A percentile compares a stretch with the other conserved stretches of the same genome.
Conservation (phyloP, 179 eudicot species). For the Camellia oleifera region DNA sequence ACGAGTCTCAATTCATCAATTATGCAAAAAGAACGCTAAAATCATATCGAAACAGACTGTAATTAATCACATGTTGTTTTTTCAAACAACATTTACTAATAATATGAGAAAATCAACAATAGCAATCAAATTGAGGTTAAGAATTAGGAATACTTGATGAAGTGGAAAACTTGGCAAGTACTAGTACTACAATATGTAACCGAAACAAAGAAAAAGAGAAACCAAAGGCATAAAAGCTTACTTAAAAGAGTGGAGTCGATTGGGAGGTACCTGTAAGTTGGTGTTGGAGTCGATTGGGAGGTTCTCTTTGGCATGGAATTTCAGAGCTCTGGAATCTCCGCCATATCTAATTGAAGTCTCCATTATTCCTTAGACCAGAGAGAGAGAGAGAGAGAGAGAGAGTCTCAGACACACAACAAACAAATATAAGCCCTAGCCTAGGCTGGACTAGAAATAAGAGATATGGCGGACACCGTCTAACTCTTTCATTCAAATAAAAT, state of each 20-base stretch:
- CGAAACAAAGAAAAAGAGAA: neutral
- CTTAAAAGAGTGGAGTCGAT: neutral
- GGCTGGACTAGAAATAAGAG: too few species aligned
- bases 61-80: neutral
- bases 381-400: too few species aligned
- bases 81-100: too few species aligned
- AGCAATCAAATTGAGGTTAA: neutral
- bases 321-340: conserved; percentile 55
- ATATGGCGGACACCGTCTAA: too few species aligned
- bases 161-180: neutral
- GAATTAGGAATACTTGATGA: neutral
- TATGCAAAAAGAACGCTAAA: too few species aligned
- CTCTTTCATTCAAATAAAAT: too few species aligned
- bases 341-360: conserved; percentile 75
- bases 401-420: too few species aligned
- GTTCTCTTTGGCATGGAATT: conserved; percentile 74
- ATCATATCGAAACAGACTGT: neutral
- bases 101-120: neutral
- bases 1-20: too few species aligned
- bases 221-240: neutral
- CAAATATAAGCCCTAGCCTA: too few species aligned
- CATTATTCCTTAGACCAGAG: conserved; percentile 30
- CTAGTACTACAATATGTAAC: neutral
- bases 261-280: conserved; percentile 43
- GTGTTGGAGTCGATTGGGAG: conserved; percentile 41